Conservation (phyloP, 208 protist species). For the Trypanosoma caninum region DNA sequence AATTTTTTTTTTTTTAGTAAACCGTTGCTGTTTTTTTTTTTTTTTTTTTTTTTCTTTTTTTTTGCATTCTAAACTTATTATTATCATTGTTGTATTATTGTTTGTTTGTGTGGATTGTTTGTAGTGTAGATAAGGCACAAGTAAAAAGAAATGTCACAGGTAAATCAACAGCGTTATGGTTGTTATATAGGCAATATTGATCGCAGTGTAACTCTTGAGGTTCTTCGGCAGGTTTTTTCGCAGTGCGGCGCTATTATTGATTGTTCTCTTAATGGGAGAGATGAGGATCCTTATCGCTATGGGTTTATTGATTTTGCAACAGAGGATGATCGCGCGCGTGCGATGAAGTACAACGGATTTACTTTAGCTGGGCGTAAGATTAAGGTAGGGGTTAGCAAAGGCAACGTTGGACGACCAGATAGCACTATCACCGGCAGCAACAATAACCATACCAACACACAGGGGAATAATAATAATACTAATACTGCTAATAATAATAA, state of each 20-base stretch:
- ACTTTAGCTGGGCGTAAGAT: slow-evolving; percentile 71
- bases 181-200: slow-evolving; percentile 90
- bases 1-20: background rate
- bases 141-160: slow-evolving; percentile 18
- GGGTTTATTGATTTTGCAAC: slow-evolving; percentile 87
- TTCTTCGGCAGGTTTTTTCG: slow-evolving; percentile 75
- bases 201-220: slow-evolving; percentile 67
- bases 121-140: background rate
- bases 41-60: background rate
- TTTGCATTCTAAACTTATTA: background rate
- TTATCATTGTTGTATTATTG: background rate
- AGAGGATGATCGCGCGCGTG: slow-evolving; percentile 68
- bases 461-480: slow-evolving; percentile 1
- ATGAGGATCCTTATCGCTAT: slow-evolving; percentile 79
- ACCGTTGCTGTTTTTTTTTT: background rate
- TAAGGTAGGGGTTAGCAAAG: slow-evolving; percentile 83
- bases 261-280: slow-evolving; percentile 78
- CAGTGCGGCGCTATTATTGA: slow-evolving; percentile 83
- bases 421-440: slow-evolving; percentile 19
- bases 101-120: background rate
- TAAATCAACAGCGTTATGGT: slow-evolving; percentile 59
- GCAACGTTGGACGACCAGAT: slow-evolving; percentile 67
- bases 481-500: slow-evolving; percentile 7
- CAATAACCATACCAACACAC: slow-evolving; percentile 10
- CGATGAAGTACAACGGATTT: slow-evolving; percentile 87